Base-by-base conservation (phyloP, 1,139 yeast genomes). In the Taphrina betulina region DNA sequence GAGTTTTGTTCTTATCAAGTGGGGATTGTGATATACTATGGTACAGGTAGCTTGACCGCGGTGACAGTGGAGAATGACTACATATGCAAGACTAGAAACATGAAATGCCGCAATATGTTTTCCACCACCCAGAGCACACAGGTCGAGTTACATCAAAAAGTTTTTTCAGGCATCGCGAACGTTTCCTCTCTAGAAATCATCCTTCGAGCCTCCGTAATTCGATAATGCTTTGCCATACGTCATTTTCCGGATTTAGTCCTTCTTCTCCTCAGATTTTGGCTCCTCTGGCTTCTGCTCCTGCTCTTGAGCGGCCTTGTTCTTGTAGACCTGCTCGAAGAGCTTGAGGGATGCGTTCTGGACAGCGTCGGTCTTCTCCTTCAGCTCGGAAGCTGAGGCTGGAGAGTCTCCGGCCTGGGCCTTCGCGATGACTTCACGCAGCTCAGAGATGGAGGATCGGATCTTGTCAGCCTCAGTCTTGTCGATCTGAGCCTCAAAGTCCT, bases 271-370 rank as follows among this genome's bases (percentile, higher is more conserved):
- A n/a, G 51, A 53, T 44, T 57, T 51, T 17, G 58, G 28, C 42
- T 48, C 50, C 35, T 35, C 51, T 14, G 58, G 42, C 43, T 52
- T 35, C 23, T 35, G 17, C 37, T 52, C 50, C 34, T 45, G 52
- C 50, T 42, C 56, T 36, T 50, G 54, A 7, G 36, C 41, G 8
- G 56, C 56, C 36, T 43, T 42, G 56, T 42, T 83, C 80, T 89
- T 90, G 88, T 90, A 90, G 78, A 90, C 84, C 78, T 88, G 86
- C 80, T 89, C 96, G 75, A 92, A 92, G 67, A 89, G 83, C 75
- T 89, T 88, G 77, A 92, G 80, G 55, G 96, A 88, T 70, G 86
- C 84, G 72, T 80, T 82, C 79, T 90, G 96, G 73, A 92, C 82
- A 74, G 87, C 96, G 69, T 89, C 96, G 67, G 92, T 82, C 88